Percentiles rank a stretch among this genome's conserved stretches.
Evolutionary conservation across 2,329 filamentous ascomycete species (phyloP).

Genomic region (Rhynchosporium graminicola): DNA sequence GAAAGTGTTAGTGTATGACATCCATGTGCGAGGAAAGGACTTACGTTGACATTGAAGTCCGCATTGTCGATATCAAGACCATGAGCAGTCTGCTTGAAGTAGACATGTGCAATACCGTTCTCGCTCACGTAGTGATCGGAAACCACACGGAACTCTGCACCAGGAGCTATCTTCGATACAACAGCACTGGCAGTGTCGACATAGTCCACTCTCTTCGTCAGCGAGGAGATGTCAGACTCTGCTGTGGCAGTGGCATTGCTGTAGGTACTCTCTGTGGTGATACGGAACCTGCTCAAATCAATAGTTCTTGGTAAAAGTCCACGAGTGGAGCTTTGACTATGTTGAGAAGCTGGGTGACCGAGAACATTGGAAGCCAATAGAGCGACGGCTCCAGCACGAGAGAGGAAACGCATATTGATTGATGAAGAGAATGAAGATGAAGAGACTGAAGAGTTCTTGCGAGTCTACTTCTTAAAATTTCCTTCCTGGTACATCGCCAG

Average conservation of each 20-base stretch:
- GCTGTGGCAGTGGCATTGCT: conserved; percentile 19
- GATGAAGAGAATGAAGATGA: not conserved
- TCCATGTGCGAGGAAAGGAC: not conserved
- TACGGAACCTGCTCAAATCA: conserved; percentile 25
- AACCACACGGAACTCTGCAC: conserved; percentile 51
- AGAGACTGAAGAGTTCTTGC: not conserved
- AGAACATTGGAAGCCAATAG: conserved; percentile 16
- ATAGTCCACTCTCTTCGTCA: conserved; percentile 37
- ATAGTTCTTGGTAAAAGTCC: conserved; percentile 14
- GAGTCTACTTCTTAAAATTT: not conserved
- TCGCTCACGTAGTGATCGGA: conserved; percentile 53
- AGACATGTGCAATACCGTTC: conserved; percentile 58
- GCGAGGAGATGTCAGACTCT: conserved; percentile 5
- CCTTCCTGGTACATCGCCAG: not conserved
- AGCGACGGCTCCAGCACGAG: conserved; percentile 7
- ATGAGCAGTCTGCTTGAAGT: conserved; percentile 60
- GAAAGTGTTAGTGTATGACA: conserved; percentile 39
- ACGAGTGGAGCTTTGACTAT: conserved; percentile 1
- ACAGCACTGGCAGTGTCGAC: conserved; percentile 49
- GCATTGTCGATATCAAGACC: conserved; percentile 62
- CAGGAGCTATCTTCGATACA: conserved; percentile 44
- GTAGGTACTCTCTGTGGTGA: conserved; percentile 25
- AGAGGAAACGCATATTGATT: conserved; percentile 18
- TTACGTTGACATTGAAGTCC: conserved; percentile 29
- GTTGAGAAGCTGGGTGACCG: conserved; percentile 4